Base-by-base conservation (phyloP, 2,329 filamentous ascomycete genomes). In the Cordyceps fumosorosea region DNA sequence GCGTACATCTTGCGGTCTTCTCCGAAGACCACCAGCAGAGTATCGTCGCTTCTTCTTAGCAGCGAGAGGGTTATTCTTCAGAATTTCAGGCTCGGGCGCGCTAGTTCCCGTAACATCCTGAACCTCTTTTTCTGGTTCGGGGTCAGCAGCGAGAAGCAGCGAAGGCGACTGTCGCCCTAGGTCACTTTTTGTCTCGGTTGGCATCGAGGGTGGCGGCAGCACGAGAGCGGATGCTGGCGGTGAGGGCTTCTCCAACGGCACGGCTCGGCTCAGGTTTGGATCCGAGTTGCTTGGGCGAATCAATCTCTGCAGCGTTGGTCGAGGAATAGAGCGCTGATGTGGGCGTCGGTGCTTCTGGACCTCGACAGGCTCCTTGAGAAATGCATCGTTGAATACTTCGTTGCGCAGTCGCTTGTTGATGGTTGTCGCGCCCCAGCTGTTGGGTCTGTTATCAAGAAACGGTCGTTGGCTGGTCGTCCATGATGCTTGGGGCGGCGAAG, bases 331-430 rank as follows among this genome's bases (percentile, higher is more conserved):
- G 60, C 89, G 82, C 69, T 89, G 85, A 48, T 87, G 84, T 64
- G 89, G 89, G 64, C 85, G 84, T 37, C 89, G 87, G 64, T 92
- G 88, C 64, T 89, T 88, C 68, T 93, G 90, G 68, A 88, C 78
- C n/a, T 90, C 88, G 64, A 96, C 89, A 0, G 89, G 87, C 59
- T 92, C 89, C 63, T 92, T 91, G 50, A 91, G 80, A 70, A 97
- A 97, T 0, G 93, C 93, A 71, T 97, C 93, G 45, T 92, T 90
- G 70, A 97, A 89, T 0, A 97, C 92, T 73, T 96, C 91, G 71
- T 96, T 93, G 64, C 93, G 88, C 45, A 98, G 76, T 63, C 88
- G 86, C 68, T 90, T 89, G 72, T 98, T 98, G 63, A 97, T 90
- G 24, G 89, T 93, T 0, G 93, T 97, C 18, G 92, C 91, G 8